Base-by-base conservation (phyloP, 352 stramenopile genomes). In the Pythium pectinolyticum region DNA sequence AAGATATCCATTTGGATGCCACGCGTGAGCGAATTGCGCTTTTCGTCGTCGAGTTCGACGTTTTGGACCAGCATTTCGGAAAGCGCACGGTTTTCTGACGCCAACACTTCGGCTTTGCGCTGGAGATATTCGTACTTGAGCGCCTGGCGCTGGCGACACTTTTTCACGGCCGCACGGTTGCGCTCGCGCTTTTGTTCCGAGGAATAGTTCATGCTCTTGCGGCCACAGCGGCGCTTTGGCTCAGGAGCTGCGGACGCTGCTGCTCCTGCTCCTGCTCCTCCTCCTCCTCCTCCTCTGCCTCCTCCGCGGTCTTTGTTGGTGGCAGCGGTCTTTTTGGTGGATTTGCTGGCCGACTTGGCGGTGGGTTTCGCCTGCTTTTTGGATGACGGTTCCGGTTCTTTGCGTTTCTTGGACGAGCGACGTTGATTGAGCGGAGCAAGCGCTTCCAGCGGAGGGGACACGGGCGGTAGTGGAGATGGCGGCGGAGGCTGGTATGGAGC, bases 141-240 rank as follows among this genome's bases (percentile, higher is more conserved):
- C 43, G 84, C 84, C 56, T 93, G 84, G 5, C 84, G 80, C 69
- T 91, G 82, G 5, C 84, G 82, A 24, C 84, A 93, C 61, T 93
- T 93, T 56, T 93, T 93, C 30, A 93, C 84, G 30, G 84, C 84
- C n/a, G 84, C 84, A 30, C 84, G 82, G 54, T 93, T 93, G 41
- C 84, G 82, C 66, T 93, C 84, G 27, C 84, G 84, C 68, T 93
- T 93, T 41, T 93, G 78, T 54, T 91, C 82, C 0, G 80, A 90
- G 30, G 82, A 90, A 51, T 91, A 93, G 72, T 93, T 93, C 84
- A 93, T 93, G 57, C 78, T 90, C 71, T 93, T 93, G 45, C 84
- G 80, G 34, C 84, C 84, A 46, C 84, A 93, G 2, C 82, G 82
- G 14, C 82, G 78, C 61, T 92, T 92, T n/a, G 72, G 66, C 12